phyloP scores from a whole-genome alignment of 1,284 basidiomycete species.

The Agaricales sp. region DNA sequence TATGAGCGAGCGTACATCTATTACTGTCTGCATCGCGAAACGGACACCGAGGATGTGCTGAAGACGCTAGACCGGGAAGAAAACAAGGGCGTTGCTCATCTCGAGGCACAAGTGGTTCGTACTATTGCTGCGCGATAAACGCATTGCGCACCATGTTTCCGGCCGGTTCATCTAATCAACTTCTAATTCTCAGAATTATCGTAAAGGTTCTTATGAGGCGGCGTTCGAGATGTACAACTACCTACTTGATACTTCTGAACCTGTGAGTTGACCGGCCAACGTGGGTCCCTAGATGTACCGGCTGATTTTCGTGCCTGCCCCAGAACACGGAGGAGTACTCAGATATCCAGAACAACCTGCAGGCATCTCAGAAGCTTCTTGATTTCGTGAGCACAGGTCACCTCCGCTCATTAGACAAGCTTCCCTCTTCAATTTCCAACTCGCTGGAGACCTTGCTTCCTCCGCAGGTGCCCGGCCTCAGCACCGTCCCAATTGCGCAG shows the following conservation, averaged over 20 bases:
- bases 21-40: slow-evolving; percentile 69
- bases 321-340: slow-evolving; percentile 80
- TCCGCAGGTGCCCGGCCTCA: slow-evolving; percentile 27
- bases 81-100: slow-evolving; percentile 60
- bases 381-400: slow-evolving; percentile 71
- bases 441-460: slow-evolving; percentile 54
- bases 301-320: not conserved
- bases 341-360: slow-evolving; percentile 76
- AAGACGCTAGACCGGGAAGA: slow-evolving; percentile 36
- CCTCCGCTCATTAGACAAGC: slow-evolving; percentile 46
- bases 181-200: slow-evolving; percentile 46
- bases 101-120: slow-evolving; percentile 79
- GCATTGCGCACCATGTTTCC: not conserved
- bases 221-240: slow-evolving; percentile 72
- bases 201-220: slow-evolving; percentile 61
- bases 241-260: slow-evolving; percentile 63
- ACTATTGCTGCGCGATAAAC: slow-evolving; percentile 1
- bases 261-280: slow-evolving; percentile 33
- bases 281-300: not conserved
- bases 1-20: slow-evolving; percentile 77
- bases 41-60: slow-evolving; percentile 51
- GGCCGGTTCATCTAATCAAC: slow-evolving; percentile 5
- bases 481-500: slow-evolving; percentile 15
- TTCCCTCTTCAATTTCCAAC: slow-evolving; percentile 39
- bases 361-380: slow-evolving; percentile 68